Evolutionary conservation across 805 yeast genomes (phyloP), one percentile per base, ranked within the genome.

Genomic region (Kazachstania africana): DNA sequence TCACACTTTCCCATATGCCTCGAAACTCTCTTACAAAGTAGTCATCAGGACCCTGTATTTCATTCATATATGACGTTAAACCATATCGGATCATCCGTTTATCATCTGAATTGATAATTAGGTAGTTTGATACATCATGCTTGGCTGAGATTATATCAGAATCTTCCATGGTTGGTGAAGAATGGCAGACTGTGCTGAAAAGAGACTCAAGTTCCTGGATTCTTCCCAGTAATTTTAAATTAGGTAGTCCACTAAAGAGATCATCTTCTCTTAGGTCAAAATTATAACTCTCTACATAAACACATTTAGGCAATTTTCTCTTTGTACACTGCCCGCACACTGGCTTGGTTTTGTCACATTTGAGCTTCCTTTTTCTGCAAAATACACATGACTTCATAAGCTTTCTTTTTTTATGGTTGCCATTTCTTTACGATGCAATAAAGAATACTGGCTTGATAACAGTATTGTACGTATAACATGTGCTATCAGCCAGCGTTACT

Each of bases 311-410:
- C 18, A 50, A 35, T 5, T 44, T 38, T 38, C 25, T 23, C 9
- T 6, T 23, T n/a, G 8, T 23, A 23, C 25, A 23, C 12, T 23
- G 25, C n/a, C n/a, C 13, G n/a, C 25, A 23, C 25, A 23, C n/a
- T 6, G 25, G 25, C 25, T 23, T 23, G 6, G 9, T n/a, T 9
- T 23, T 10, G n/a, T 23, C 52, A 37, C 58, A 53, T 31, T 47
- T 47, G 19, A 51, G 34, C 30, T 53, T 50, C 14, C 57, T 38
- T 19, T 34, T 40, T 8, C 55, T 38, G 32, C 58, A 51, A 28
- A 48, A 50, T 6, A 37, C 26, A 31, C 56, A 50, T 3, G 56
- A 44, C 29, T 49, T 49, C 8, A 48, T 46, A 12, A 42, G 41
- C 25, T 48, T 50, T 12, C 42, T 36, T 34, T 53, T 40, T 19